These are phyloP conservation scores for Graphilbum ipis-grandicollis DNA, from an alignment of 2,329 filamentous ascomycete species.

Conservation along the genomic window DNA sequence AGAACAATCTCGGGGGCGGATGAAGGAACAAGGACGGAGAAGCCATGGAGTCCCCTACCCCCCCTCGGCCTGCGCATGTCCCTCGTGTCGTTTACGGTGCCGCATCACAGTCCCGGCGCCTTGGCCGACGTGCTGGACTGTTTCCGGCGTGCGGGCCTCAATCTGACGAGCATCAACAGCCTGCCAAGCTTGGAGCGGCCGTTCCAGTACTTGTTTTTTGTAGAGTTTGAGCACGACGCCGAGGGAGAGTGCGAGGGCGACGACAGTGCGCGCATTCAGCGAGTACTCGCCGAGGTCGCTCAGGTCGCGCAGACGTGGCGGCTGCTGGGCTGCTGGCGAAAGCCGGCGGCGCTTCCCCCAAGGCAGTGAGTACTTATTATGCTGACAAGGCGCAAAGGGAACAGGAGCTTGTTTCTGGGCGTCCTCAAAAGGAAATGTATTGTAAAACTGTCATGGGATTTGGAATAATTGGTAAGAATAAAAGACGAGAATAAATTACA, in stretches of 20 bases:
- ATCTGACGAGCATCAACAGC: conserved; percentile 82
- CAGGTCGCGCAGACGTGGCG: conserved; percentile 42
- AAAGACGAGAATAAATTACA: too few relatives aligned
- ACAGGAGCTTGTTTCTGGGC: too few relatives aligned
- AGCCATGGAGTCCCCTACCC: neutral
- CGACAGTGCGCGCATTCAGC: conserved; percentile 36
- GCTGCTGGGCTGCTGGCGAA: conserved; percentile 54
- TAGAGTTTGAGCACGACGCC: conserved; percentile 50
- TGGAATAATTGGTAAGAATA: too few relatives aligned
- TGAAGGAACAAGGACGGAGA: too few relatives aligned
- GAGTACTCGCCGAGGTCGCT: conserved; percentile 40
- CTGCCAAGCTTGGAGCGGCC: conserved; percentile 56
- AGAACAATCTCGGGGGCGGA: too few relatives aligned
- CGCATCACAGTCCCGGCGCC: conserved; percentile 62
- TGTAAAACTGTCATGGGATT: too few relatives aligned
- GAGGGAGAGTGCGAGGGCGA: conserved; percentile 12
- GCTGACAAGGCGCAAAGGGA: too few relatives aligned
- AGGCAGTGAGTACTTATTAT: neutral
- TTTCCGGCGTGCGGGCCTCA: conserved; percentile 56
- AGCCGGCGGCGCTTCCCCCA: conserved; percentile 6
- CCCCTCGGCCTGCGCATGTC: conserved; percentile 38
- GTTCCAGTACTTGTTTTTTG: conserved; percentile 91
- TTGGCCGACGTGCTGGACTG: conserved; percentile 65
- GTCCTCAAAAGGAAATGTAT: too few relatives aligned
- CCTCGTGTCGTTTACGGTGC: conserved; percentile 67